Percentiles rank a stretch among this genome's conserved stretches.
These are phyloP conservation scores for Cronartium quercuum DNA, from an alignment of 1,284 basidiomycete species.

Conservation along the genomic window DNA sequence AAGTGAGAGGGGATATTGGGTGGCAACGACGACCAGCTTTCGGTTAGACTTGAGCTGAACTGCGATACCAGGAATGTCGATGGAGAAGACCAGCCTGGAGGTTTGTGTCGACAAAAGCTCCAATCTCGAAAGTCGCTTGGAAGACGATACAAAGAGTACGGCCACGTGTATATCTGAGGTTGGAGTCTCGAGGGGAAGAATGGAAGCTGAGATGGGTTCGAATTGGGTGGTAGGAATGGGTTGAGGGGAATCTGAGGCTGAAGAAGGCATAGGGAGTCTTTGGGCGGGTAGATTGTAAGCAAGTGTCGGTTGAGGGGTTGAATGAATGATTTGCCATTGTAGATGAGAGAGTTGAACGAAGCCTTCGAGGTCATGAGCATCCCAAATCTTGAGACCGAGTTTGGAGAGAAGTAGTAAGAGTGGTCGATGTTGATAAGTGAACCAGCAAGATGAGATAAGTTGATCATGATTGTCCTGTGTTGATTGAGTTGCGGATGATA, in stretches of 20 bases:
- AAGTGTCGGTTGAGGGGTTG: background rate
- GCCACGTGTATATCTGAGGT: background rate
- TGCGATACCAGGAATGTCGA: conserved; percentile 8
- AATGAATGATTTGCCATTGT: conserved; percentile 10
- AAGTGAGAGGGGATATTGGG: conserved; percentile 10
- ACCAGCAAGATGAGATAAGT: conserved; percentile 14
- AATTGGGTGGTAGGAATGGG: background rate
- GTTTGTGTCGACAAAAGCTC: conserved; percentile 1
- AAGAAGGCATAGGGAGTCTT: background rate
- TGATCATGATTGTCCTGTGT: background rate
- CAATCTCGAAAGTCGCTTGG: conserved; percentile 4
- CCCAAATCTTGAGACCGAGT: conserved; percentile 12
- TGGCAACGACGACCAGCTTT: conserved; percentile 13
- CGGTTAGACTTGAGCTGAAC: conserved; percentile 9
- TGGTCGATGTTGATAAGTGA: conserved; percentile 5
- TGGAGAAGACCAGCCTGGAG: background rate
- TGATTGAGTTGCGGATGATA: background rate
- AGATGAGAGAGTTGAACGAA: conserved; percentile 1
- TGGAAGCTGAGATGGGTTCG: conserved; percentile 23
- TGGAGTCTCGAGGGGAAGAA: conserved; percentile 2
- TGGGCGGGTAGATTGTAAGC: background rate
- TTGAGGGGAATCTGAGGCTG: background rate
- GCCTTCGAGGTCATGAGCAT: conserved; percentile 30
- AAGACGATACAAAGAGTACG: conserved; percentile 21
- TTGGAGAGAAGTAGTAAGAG: conserved; percentile 4